Evolutionary conservation across 129 eudicot species (phyloP).

Genomic region (Arctium minus): DNA sequence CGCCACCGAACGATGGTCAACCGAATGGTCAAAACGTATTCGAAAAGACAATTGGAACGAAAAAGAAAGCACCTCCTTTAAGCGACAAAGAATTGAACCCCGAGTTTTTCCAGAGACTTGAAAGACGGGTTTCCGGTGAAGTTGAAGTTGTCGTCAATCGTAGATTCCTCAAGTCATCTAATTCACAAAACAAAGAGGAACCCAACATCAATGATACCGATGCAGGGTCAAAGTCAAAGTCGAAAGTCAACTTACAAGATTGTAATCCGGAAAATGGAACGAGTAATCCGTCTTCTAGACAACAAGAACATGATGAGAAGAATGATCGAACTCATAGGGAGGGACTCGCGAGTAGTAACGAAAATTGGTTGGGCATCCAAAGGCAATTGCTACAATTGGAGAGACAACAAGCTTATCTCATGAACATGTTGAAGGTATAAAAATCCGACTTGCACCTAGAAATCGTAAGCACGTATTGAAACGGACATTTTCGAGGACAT

Average conservation of each 20-base stretch:
- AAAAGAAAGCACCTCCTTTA: slow-evolving; percentile 74
- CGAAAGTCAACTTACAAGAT: slow-evolving; percentile 26
- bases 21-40: slow-evolving; percentile 41
- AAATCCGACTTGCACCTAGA: background rate
- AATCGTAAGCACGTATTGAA: too few species aligned
- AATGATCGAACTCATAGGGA: slow-evolving; percentile 35
- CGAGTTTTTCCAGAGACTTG: slow-evolving; percentile 83
- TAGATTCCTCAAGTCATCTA: slow-evolving; percentile 39
- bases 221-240: slow-evolving; percentile 31
- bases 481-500: background rate
- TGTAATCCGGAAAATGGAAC: slow-evolving; percentile 36
- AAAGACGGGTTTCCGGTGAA: slow-evolving; percentile 69
- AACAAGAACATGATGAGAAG: slow-evolving; percentile 45
- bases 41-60: slow-evolving; percentile 61
- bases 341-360: slow-evolving; percentile 44
- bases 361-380: slow-evolving; percentile 82
- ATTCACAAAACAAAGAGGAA: slow-evolving; percentile 42
- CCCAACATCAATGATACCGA: slow-evolving; percentile 27
- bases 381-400: slow-evolving; percentile 80
- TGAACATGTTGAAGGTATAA: slow-evolving; percentile 80
- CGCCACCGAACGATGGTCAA: slow-evolving; percentile 37
- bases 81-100: slow-evolving; percentile 79
- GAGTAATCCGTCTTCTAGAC: slow-evolving; percentile 25
- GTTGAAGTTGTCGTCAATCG: slow-evolving; percentile 87
- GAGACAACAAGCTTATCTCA: slow-evolving; percentile 76